Evolutionary conservation across 2,329 filamentous ascomycete genomes (phyloP).

Genomic region (Aspergillus texensis): DNA sequence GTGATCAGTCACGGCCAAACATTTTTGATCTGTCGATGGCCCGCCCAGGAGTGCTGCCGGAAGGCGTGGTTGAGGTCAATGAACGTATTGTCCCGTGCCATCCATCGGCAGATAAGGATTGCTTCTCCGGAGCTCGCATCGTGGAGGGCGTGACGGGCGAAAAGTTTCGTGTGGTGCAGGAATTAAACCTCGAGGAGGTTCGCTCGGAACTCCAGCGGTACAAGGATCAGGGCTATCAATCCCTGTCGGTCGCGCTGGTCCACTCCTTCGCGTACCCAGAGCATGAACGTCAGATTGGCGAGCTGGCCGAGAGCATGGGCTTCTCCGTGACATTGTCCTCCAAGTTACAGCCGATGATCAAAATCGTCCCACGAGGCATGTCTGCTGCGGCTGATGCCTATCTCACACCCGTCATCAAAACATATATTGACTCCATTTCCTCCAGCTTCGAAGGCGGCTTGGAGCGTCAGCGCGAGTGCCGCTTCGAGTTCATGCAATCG

Average conservation of each 20-base stretch:
- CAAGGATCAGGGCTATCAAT: conserved; percentile 70
- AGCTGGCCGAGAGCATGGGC: conserved; percentile 75
- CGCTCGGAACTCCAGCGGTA: conserved; percentile 66
- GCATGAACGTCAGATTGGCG: conserved; percentile 79
- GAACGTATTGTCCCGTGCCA: conserved; percentile 81
- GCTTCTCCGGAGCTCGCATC: conserved; percentile 66
- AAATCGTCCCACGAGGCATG: conserved; percentile 70
- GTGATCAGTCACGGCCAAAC: conserved; percentile 84
- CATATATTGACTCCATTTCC: conserved; percentile 62
- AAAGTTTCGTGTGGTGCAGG: conserved; percentile 68
- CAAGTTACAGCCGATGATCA: conserved; percentile 83
- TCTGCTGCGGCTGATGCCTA: neutral
- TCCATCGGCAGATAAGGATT: conserved; percentile 65
- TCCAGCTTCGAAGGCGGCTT: conserved; percentile 79
- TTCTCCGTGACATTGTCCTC: conserved; percentile 79
- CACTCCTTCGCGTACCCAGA: conserved; percentile 88
- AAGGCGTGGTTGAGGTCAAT: conserved; percentile 80
- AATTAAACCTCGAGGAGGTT: conserved; percentile 57
- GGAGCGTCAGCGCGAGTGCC: conserved; percentile 68
- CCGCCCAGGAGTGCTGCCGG: conserved; percentile 84
- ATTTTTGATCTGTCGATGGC: conserved; percentile 89
- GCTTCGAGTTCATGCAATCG: conserved; percentile 97
- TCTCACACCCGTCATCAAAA: conserved; percentile 47
- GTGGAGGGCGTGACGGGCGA: conserved; percentile 62
- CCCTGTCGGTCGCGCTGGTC: conserved; percentile 84